Evolutionary conservation across 495 filamentous ascomycete species (phyloP), one percentile per base, ranked within the genome.

Genomic region (Durotheca rogersii): DNA sequence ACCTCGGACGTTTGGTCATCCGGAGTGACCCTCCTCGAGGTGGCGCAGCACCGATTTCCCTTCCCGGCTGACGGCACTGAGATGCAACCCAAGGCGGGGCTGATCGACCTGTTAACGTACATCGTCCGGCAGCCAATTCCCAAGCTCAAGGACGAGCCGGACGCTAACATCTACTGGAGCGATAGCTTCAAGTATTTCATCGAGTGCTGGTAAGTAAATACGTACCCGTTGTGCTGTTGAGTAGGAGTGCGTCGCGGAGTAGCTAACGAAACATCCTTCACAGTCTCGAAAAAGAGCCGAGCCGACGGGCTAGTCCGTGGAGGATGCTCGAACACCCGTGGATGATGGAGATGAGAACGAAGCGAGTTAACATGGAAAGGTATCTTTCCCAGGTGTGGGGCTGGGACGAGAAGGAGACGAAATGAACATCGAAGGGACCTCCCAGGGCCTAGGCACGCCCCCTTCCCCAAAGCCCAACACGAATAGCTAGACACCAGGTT

Each of bases 171-270:
- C 59, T 84, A 80, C 64, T 97, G 93, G 93, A 93, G 86, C 56
- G 87, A 90, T 58, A 93, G 84, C 55, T 97, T 98, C 71, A 98
- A 98, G 65, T 96, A 95, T 67, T 98, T 97, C 58, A 96, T 98
- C 67, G 90, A 95, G 70, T 96, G 90, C 82, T 97, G 94, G 93
- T 97, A 84, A 66, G 89, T n/a, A n/a, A n/a, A n/a, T n/a, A n/a
- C n/a, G n/a, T n/a, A n/a, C n/a, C n/a, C n/a, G n/a, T n/a, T n/a
- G n/a, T n/a, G n/a, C n/a, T n/a, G n/a, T n/a, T n/a, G n/a, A n/a
- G n/a, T n/a, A n/a, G n/a, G n/a, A n/a, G n/a, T n/a, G n/a, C n/a
- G n/a, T n/a, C n/a, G n/a, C n/a, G n/a, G n/a, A 14, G 10, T 7
- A 12, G 17, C 41, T 59, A 37, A 58, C 42, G 42, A 56, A n/a